A percentile compares a stretch with the other conserved stretches of the same genome.
Evolutionary conservation across 257 asterid genomes (phyloP).

Genomic region (Gentiana dahurica): DNA sequence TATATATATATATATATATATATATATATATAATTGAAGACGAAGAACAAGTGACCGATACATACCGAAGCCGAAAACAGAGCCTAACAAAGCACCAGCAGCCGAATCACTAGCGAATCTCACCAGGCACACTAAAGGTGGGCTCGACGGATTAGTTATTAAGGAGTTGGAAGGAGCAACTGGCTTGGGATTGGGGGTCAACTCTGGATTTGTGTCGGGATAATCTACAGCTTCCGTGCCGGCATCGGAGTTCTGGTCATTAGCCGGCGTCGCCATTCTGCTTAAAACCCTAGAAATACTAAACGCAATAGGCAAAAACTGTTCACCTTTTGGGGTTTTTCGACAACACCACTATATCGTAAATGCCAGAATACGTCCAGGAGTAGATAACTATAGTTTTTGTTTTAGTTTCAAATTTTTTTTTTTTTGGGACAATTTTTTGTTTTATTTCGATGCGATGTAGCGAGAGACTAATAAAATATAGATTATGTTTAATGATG

Average conservation of each 20-base stretch:
- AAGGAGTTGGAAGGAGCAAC: constrained; percentile 28
- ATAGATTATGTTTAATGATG: too few relatives aligned
- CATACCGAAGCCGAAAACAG: constrained; percentile 71
- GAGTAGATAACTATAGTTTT: too few relatives aligned
- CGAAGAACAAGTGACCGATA: neutral
- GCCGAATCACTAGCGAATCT: constrained; percentile 70
- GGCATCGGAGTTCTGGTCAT: constrained; percentile 36
- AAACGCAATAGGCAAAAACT: neutral
- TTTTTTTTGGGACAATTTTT: too few relatives aligned
- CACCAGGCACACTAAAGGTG: constrained; percentile 55
- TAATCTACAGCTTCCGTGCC: constrained; percentile 35
- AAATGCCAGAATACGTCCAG: too few relatives aligned
- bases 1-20: too few relatives aligned
- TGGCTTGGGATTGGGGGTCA: constrained; percentile 15
- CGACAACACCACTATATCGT: too few relatives aligned
- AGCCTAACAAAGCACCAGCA: constrained; percentile 73
- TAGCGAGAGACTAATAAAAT: too few relatives aligned
- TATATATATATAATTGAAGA: too few relatives aligned
- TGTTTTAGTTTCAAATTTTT: too few relatives aligned
- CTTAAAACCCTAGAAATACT: constrained; percentile 27
- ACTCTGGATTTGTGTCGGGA: constrained; percentile 9
- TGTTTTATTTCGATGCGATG: too few relatives aligned
- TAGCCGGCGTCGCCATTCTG: constrained; percentile 47
- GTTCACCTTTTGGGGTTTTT: too few relatives aligned
- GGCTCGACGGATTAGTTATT: constrained; percentile 34